Conservation (phyloP, 768 basidiomycete genomes). For the Mycena epipterygia region DNA sequence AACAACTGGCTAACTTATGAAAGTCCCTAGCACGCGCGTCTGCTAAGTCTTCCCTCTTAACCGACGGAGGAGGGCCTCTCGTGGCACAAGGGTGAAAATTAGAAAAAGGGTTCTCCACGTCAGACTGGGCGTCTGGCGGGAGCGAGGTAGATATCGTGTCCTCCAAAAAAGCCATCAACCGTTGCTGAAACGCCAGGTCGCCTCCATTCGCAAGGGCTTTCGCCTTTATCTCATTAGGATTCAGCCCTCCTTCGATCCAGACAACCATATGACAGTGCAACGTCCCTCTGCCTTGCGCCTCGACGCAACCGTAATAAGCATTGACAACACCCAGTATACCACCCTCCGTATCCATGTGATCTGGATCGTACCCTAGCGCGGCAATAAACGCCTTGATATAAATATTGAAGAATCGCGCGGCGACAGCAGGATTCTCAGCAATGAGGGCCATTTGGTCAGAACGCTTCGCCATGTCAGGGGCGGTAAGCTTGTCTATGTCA, state of each 20-base stretch:
- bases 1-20: not conserved
- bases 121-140: not conserved
- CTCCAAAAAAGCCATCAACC: not conserved
- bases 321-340: slow-evolving; percentile 7
- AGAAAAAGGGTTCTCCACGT: not conserved
- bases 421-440: slow-evolving; percentile 7
- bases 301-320: slow-evolving; percentile 10
- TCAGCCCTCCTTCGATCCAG: slow-evolving; percentile 2
- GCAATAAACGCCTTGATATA: slow-evolving; percentile 17
- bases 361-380: slow-evolving; percentile 3
- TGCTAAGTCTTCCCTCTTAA: not conserved
- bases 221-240: slow-evolving; percentile 9
- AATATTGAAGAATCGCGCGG: slow-evolving; percentile 13
- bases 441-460: not conserved
- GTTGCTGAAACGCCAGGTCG: not conserved
- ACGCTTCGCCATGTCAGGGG: not conserved
- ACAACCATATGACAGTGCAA: slow-evolving; percentile 17
- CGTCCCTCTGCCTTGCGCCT: slow-evolving; percentile 10
- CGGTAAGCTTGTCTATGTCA: not conserved
- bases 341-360: not conserved
- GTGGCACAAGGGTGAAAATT: not conserved
- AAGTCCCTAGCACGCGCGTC: not conserved
- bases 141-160: not conserved
- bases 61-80: not conserved
- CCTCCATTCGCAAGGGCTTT: not conserved